Evolutionary conservation across 139 green algal genomes (phyloP).

Genomic region (Picochlorum sp.): DNA sequence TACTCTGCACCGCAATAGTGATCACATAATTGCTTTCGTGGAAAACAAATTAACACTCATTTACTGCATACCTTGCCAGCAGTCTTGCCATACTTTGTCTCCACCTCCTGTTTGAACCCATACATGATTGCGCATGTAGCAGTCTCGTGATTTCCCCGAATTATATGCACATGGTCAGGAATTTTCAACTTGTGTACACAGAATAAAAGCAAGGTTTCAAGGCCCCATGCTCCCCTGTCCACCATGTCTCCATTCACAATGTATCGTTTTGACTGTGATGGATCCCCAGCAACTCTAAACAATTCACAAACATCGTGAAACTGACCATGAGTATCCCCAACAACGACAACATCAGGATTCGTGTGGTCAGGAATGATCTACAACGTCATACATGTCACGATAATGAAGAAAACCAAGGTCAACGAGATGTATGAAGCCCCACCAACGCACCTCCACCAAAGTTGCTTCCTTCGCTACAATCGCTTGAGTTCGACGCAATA

Average conservation of each 20-base stretch:
- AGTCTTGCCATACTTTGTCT: constrained; percentile 46
- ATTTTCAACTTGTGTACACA: constrained; percentile 48
- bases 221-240: constrained; percentile 85
- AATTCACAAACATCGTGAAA: constrained; percentile 86
- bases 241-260: constrained; percentile 60
- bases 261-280: constrained; percentile 29
- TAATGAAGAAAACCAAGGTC: not conserved
- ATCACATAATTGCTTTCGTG: not conserved
- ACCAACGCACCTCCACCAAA: constrained; percentile 30
- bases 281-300: constrained; percentile 34
- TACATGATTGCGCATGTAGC: constrained; percentile 74
- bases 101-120: constrained; percentile 63
- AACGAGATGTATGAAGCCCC: not conserved
- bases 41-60: not conserved
- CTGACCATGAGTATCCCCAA: constrained; percentile 93
- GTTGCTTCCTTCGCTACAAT: constrained; percentile 35
- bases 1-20: constrained; percentile 10
- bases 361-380: not conserved
- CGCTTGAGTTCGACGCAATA: constrained; percentile 19
- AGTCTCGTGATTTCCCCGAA: constrained; percentile 84
- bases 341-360: constrained; percentile 39
- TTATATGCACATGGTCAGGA: constrained; percentile 40
- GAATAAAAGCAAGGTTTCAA: constrained; percentile 79
- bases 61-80: not conserved
- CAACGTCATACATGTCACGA: not conserved